Base-by-base conservation (phyloP, 2,329 filamentous ascomycete genomes). In the Penicillium frequentans region DNA sequence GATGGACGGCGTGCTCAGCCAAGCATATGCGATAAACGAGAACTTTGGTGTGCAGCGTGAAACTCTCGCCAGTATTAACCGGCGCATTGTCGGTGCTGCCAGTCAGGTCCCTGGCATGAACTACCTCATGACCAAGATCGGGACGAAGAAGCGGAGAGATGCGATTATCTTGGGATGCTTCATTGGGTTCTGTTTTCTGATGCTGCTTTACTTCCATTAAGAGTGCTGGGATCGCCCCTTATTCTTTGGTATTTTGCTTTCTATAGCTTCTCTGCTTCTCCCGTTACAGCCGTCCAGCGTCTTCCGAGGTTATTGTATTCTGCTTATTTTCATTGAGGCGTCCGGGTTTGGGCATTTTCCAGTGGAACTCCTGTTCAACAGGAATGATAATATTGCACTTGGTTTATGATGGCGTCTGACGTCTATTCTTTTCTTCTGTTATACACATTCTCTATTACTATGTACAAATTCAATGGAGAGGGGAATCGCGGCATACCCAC, bases 21-120 rank as follows among this genome's bases (percentile, higher is more conserved):
- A 98, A 79, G 95, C 95, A 8, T 99, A 99, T 77, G 93, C 93
- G 11, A 91, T 98, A 52, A 96, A 96, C 72, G 92, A 98, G 78
- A 93, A 83, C 74, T 98, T 99, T 73, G 82, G 85, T 14, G 70
- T 92, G 55, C 95, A 99, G 81, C 83, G 93, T 59, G 93, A 98
- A 80, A 93, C 89, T 26, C 77, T 99, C 60, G 85, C 88, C 45
- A 96, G 85, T 73, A 93, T 99, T 70, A 96, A 97, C 74, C 82
- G 93, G 60, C 84, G 93, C 61, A 98, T 99, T 74, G 92, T 91
- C 5, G 82, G 89, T 33, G 93, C 93, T 27, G 95, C 93, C 39
- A 91, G 90, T 70, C 90, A 96, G 72, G 89, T 99, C 16, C 95
- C 95, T 0, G 95, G 95, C 1, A 87, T 99, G 67, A 99, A 98